Base-by-base conservation (phyloP, 139 green algal genomes). In the Coccomyxa sp. region DNA sequence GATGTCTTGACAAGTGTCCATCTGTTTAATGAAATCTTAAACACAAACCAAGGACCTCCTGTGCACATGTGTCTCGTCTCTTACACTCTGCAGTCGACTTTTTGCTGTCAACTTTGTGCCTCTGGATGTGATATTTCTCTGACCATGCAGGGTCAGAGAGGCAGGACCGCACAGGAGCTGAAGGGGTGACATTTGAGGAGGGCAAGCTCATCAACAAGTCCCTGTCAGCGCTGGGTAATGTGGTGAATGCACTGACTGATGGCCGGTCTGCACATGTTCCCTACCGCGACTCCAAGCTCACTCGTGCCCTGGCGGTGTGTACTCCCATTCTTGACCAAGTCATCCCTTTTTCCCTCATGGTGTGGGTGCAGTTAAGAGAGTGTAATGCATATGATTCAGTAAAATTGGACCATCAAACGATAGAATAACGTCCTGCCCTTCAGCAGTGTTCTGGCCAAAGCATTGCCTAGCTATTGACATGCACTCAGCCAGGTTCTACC, bases 171-270 rank as follows among this genome's bases (percentile, higher is more conserved):
- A 93, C 93, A 14, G 77, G 74, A 13, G 89, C 93, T 23, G 84
- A 84, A 27, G 94, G 92, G 0, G 68, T 75, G 66, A 88, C 89
- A 0, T 79, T 93, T 15, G 85, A 91, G 45, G 94, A 97, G 83
- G 94, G 92, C 67, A 87, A 81, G 38, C 87, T 90, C 45, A 97
- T 97, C 90, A 97, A 97, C 89, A 95, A 94, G 84, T 91, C 84
- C 60, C 90, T 97, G 23, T 82, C 79, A n/a, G 82, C 84, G 7
- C 90, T 97, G 58, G 90, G 90, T 38, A 94, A 94, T 81, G 94
- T 96, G 14, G 93, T 98, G 23, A 88, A 89, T 51, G 91, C 93
- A 15, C 86, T 97, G n/a, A 93, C 90, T 32, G 92, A 95, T 74
- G 58, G 58, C 14, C 75, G 27, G 57, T 28, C 28, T 0, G 85